phyloP scores from a whole-genome alignment of 129 eudicot species.

The sunflower (Helianthus annuus) region DNA sequence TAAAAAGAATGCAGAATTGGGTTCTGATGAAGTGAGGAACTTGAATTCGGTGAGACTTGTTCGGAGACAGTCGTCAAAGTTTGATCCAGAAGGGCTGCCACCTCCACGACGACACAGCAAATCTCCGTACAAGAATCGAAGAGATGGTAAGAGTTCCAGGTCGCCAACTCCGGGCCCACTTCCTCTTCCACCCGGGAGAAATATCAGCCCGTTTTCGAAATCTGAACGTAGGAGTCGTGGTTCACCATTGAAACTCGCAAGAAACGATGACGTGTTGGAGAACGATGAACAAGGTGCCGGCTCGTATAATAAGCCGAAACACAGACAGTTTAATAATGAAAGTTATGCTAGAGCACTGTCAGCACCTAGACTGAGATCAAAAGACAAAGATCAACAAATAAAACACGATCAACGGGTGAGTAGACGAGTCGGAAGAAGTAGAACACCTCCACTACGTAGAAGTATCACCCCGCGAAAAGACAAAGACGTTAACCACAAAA shows the following conservation, averaged over 20 bases:
- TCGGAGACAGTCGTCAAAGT: conserved; percentile 40
- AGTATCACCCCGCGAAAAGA: conserved; percentile 38
- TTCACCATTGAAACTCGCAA: conserved; percentile 24
- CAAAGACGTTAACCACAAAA: conserved; percentile 36
- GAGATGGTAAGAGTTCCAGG: conserved; percentile 39
- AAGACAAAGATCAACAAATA: conserved; percentile 39
- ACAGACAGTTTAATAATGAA: conserved; percentile 19
- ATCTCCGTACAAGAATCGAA: conserved; percentile 48
- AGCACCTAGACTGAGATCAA: conserved; percentile 53
- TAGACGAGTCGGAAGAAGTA: conserved; percentile 37
- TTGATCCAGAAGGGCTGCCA: conserved; percentile 44
- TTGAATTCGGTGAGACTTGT: conserved; percentile 29
- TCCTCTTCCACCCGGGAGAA: conserved; percentile 45
- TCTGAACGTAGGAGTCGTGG: conserved; percentile 49
- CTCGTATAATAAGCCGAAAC: conserved; percentile 28
- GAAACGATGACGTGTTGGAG: conserved; percentile 6
- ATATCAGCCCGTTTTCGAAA: conserved; percentile 57
- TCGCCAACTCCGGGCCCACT: conserved; percentile 36
- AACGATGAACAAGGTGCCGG: conserved; percentile 25
- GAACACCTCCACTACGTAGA: conserved; percentile 37
- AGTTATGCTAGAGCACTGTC: conserved; percentile 52
- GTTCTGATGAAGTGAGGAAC: conserved; percentile 28
- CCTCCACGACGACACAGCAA: conserved; percentile 59
- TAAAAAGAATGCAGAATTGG: conserved; percentile 29
- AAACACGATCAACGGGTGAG: conserved; percentile 34